Conservation (phyloP, 345 rosid genomes). For the Rubroshorea leprosula region DNA sequence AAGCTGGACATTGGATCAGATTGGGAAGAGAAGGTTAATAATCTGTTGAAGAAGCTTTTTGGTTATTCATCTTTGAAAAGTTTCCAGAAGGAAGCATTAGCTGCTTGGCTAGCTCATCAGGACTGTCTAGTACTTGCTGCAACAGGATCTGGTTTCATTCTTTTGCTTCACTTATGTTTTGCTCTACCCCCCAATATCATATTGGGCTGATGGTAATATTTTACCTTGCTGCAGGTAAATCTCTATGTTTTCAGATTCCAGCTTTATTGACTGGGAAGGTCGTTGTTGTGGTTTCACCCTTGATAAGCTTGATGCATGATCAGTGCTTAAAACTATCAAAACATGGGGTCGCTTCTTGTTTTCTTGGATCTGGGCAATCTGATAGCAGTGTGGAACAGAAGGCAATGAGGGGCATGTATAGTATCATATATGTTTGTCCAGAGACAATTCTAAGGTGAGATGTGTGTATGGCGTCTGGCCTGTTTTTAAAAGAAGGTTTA, state of each 20-base stretch:
- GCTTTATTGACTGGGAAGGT: constrained; percentile 71
- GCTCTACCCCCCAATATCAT: not conserved
- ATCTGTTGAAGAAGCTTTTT: constrained; percentile 49
- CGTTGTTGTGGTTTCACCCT: constrained; percentile 83
- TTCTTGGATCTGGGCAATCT: constrained; percentile 94
- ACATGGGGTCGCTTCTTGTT: constrained; percentile 79
- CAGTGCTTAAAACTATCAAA: constrained; percentile 78
- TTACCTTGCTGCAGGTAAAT: constrained; percentile 56
- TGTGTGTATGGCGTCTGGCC: not conserved
- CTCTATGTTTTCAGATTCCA: constrained; percentile 88
- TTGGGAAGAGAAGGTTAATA: constrained; percentile 54
- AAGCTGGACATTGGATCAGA: constrained; percentile 32
- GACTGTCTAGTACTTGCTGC: constrained; percentile 91
- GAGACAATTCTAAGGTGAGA: constrained; percentile 65
- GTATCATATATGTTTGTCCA: constrained; percentile 80
- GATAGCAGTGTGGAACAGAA: constrained; percentile 74
- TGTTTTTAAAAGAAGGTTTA: constrained; percentile 6
- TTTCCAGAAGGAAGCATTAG: constrained; percentile 78
- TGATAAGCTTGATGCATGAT: constrained; percentile 96
- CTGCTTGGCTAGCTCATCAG: constrained; percentile 58
- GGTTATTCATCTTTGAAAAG: constrained; percentile 55
- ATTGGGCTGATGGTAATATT: not conserved
- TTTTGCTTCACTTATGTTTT: constrained; percentile 8
- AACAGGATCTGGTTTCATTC: constrained; percentile 72
- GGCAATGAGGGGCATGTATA: constrained; percentile 81